These are phyloP conservation scores for Thermothelomyces thermophilus DNA, from an alignment of 2,329 filamentous ascomycete genomes.

Conservation along the genomic window DNA sequence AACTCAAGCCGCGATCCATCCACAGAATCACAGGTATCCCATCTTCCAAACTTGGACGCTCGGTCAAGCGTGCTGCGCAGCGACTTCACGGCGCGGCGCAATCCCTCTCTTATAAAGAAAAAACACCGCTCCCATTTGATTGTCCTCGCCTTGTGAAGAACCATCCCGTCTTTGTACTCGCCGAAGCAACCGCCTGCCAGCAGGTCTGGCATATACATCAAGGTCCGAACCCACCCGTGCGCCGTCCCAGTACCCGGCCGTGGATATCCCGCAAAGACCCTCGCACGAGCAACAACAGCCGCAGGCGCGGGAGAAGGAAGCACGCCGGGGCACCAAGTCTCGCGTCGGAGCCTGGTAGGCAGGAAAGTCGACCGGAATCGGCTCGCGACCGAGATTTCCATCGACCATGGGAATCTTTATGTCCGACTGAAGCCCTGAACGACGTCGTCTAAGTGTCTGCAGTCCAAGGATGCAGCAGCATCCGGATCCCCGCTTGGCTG, in stretches of 20 bases:
- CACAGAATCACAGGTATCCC: no score
- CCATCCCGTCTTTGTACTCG: background rate
- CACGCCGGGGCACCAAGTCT: background rate
- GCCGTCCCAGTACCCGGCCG: background rate
- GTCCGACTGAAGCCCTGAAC: slow-evolving; percentile 7
- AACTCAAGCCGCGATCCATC: slow-evolving; percentile 4
- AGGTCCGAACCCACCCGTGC: no score
- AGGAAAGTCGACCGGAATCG: background rate
- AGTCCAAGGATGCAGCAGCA: slow-evolving; percentile 30
- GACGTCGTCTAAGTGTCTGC: slow-evolving; percentile 9
- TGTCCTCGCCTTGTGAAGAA: background rate
- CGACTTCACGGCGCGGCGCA: background rate
- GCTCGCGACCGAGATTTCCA: background rate
- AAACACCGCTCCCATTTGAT: no score
- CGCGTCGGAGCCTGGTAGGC: background rate
- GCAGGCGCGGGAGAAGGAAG: background rate
- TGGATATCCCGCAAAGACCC: slow-evolving; percentile 1
- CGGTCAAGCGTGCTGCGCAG: slow-evolving; percentile 2
- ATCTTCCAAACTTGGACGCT: slow-evolving; percentile 14
- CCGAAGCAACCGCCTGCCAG: slow-evolving; percentile 3
- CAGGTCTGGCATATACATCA: slow-evolving; percentile 6
- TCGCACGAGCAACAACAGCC: no score
- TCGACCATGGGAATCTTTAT: slow-evolving; percentile 23
- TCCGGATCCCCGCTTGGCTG: slow-evolving; percentile 28
- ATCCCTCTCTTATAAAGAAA: no score